Evolutionary conservation across 116 monocot species (phyloP), one percentile per base, ranked within the genome.

Genomic region (Dioscorea cayenensis): DNA sequence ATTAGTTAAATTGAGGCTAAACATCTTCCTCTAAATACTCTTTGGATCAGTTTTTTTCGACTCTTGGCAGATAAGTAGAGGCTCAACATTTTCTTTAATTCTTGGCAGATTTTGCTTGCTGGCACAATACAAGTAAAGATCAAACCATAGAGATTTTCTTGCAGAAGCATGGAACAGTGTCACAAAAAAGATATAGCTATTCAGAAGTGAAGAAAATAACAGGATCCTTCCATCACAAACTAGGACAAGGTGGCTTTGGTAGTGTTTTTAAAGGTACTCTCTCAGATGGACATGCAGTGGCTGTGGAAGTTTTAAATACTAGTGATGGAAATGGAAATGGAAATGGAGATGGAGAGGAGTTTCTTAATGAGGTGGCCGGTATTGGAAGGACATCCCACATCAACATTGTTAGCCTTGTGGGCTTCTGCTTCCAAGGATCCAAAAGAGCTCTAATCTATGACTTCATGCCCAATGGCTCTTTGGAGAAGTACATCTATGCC

Each of bases 391-490:
- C 88, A 29, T 86, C 84, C 59, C 89, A 92, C 78, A 77, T 68
- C 27, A 86, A 89, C 72, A 82, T 92, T 7, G 89, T 92, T 7
- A 77, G 50, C 14, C 71, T 92, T 67, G 84, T 86, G 19, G 92
- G 92, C 35, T 92, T 86, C 49, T 80, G 81, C 60, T 72, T 65
- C n/a, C 68, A 67, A 6, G 82, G 82, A 65, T 77, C 78, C 7
- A 82, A 82, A 63, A 86, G 89, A 69, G 71, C 88, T 62, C 80
- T 92, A 10, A 88, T 92, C 14, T 92, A 92, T 59, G 92, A 92
- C 71, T 86, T 72, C 60, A 49, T 89, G 19, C 66, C 89, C 51
- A 92, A 92, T 36, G 92, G 92, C 23, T 89, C 92, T 0, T 72
- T 92, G 0, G 89, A 89, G 7, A 88, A 92, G 61, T 86, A 92